A percentile compares a stretch with the other conserved stretches of the same genome.
Conservation (phyloP, 2,329 filamentous ascomycete species). For the Colletotrichum sp. region DNA sequence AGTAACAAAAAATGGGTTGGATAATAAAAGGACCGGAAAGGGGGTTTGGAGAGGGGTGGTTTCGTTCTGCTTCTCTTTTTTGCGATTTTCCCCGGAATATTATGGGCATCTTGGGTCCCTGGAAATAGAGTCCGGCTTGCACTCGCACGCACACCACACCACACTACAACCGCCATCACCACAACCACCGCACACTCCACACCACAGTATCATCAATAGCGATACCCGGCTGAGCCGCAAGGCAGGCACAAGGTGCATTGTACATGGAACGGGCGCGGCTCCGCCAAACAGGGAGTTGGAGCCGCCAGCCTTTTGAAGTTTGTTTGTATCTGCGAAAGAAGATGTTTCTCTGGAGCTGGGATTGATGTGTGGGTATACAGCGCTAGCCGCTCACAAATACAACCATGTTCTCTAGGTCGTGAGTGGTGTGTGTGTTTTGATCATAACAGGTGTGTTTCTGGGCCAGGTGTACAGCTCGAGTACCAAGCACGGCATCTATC, state of each 20-base stretch:
- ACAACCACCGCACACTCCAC: background rate
- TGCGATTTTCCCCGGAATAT: background rate
- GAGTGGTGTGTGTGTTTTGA: background rate
- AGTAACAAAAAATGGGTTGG: constrained; percentile 6
- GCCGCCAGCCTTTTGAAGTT: background rate
- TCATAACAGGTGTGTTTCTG: background rate
- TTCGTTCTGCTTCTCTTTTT: background rate
- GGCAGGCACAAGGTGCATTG: constrained; percentile 11
- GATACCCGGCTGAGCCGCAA: constrained; percentile 14
- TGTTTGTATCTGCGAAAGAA: background rate
- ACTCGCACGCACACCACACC: background rate
- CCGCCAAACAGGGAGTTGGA: background rate
- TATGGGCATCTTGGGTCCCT: constrained; percentile 3
- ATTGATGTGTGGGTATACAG: background rate
- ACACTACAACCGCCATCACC: background rate
- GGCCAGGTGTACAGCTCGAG: accelerated
- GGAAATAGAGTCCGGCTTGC: constrained; percentile 17
- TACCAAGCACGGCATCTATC: accelerated
- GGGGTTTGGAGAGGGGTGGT: background rate
- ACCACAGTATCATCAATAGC: constrained; percentile 21
- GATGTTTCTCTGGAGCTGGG: background rate
- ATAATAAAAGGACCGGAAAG: constrained; percentile 8
- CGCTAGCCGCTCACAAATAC: constrained; percentile 2
- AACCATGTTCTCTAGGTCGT: background rate
- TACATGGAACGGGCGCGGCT: background rate